Evolutionary conservation across 495 filamentous ascomycete genomes (phyloP), one percentile per base, ranked within the genome.

Genomic region (Cercophora scortea): DNA sequence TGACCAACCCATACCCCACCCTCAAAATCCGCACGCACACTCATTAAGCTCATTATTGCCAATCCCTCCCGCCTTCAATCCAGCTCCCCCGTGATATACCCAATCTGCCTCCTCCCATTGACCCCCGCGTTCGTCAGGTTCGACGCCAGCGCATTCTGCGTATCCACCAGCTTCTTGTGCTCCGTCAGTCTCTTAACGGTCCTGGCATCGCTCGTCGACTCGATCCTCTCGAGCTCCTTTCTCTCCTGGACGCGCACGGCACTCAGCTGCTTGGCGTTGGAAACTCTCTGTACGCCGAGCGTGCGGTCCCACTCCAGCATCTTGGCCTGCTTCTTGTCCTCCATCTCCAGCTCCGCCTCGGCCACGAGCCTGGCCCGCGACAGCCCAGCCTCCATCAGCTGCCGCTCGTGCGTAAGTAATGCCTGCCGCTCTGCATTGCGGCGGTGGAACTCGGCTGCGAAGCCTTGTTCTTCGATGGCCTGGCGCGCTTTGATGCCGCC

Each of bases 151-250:
- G 47, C 45, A 48, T 58, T 64, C 67, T 77, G 74, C 40, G 64
- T 66, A 36, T 77, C 71, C 6, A 77, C 68, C 19, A 77, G 49
- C 56, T 61, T 71, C 66, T 58, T 71, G 51, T 76, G 74, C 61
- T 75, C 71, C 47, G 55, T 58, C 8, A 77, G 55, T 32, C 72
- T 54, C 32, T 52, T 55, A 35, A 63, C 55, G 32, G 69, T 51
- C 43, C 74, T 53, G 15, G 49, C 46, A 19, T 77, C 72, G 8
- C 66, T 60, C 12, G 54, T 57, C 19, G 57, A 57, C 40, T 77
- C 73, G 3, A 74, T 12, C 38, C 55, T 42, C 17, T 75, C 72
- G 1, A 75, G 33, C 44, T 70, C 72, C 55, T 75, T 63, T 12
- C 73, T 47, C 57, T 77, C 73, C 16, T 62, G 43, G 13, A 75